Conservation (phyloP, 345 rosid genomes). For the Eutrema heterophyllum region DNA sequence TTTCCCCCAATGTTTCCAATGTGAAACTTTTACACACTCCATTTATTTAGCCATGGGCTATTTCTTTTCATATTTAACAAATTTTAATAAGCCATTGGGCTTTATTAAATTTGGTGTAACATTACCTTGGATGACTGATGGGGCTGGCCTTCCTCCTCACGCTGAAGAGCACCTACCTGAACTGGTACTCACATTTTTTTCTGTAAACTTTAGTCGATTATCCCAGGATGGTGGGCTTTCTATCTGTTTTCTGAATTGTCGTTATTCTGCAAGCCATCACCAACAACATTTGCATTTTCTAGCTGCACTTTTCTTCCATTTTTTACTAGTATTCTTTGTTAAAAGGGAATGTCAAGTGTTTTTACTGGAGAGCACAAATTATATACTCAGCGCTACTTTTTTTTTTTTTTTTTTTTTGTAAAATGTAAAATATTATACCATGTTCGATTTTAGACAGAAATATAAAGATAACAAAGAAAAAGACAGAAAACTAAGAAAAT, state of each 20-base stretch:
- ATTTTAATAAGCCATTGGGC: no score
- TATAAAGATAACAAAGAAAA: no score
- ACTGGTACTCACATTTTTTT: conserved; percentile 44
- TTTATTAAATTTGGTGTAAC: no score
- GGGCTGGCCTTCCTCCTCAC: conserved; percentile 85
- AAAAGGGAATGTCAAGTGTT: neutral
- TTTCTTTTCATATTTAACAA: no score
- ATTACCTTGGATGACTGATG: conserved; percentile 95
- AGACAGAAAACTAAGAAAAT: no score
- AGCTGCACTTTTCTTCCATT: neutral
- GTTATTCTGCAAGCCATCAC: neutral
- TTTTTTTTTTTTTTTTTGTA: no score
- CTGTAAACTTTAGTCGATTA: neutral
- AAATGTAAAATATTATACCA: no score
- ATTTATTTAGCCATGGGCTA: no score
- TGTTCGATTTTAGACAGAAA: no score
- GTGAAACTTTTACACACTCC: no score
- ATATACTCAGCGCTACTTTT: neutral
- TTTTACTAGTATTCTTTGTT: neutral
- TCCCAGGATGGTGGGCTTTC: neutral
- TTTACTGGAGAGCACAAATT: neutral
- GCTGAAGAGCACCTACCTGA: conserved; percentile 72
- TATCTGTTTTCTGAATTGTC: neutral
- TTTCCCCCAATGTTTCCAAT: no score
- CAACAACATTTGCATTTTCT: conserved; percentile 7